These are phyloP conservation scores for Cytospora paraplurivora DNA, from an alignment of 2,329 filamentous ascomycete species.

Conservation along the genomic window DNA sequence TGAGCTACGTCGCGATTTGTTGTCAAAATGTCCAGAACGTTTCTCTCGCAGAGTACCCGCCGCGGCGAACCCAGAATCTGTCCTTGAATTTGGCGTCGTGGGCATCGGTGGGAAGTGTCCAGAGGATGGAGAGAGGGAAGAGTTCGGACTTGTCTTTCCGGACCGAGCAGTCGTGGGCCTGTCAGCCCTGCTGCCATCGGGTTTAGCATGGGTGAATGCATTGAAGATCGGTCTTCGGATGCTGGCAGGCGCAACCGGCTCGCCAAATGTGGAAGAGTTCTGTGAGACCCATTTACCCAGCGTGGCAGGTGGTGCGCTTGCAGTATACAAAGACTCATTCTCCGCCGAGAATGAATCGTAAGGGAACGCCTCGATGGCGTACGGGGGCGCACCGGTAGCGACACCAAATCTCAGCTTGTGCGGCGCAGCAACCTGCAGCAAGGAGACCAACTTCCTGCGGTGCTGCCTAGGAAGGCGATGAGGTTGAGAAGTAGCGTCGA, in stretches of 20 bases:
- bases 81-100: conserved; percentile 78
- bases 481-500: conserved; percentile 82
- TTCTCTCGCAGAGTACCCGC: conserved; percentile 89
- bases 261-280: conserved; percentile 85
- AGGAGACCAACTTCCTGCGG: conserved; percentile 82
- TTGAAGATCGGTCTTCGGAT: conserved; percentile 78
- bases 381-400: conserved; percentile 82
- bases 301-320: conserved; percentile 68
- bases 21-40: conserved; percentile 85
- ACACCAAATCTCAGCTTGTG: conserved; percentile 88
- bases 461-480: conserved; percentile 82
- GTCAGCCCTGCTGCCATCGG: conserved; percentile 67
- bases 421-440: conserved; percentile 87
- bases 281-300: conserved; percentile 85
- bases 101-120: conserved; percentile 75
- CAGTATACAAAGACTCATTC: conserved; percentile 76
- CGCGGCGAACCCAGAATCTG: conserved; percentile 87
- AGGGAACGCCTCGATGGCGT: conserved; percentile 90
- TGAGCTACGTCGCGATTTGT: conserved; percentile 82
- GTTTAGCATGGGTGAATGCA: conserved; percentile 78
- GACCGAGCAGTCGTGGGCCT: conserved; percentile 76
- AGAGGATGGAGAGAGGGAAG: conserved; percentile 75
- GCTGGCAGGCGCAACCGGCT: conserved; percentile 55
- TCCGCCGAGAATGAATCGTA: conserved; percentile 89
- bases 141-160: conserved; percentile 61